These are phyloP conservation scores for Beverwykella pulmonaria DNA, from an alignment of 495 filamentous ascomycete species.

Conservation along the genomic window DNA sequence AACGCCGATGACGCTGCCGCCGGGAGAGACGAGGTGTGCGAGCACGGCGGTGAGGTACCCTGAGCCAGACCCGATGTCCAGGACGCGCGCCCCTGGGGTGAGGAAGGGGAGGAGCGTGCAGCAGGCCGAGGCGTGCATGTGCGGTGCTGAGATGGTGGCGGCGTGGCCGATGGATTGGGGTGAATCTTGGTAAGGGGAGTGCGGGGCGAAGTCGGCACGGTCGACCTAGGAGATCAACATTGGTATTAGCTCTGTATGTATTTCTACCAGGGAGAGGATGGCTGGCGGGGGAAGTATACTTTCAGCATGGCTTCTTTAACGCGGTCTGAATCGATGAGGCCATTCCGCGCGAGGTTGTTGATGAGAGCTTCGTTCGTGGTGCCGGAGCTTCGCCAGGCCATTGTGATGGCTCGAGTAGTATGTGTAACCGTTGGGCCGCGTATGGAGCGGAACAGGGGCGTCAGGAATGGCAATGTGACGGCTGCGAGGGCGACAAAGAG, in stretches of 20 bases:
- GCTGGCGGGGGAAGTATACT: constrained; percentile 49
- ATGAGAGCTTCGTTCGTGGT: constrained; percentile 75
- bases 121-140: constrained; percentile 83
- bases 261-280: constrained; percentile 17
- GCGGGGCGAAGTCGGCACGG: constrained; percentile 76
- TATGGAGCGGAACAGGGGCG: constrained; percentile 20
- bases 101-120: constrained; percentile 57
- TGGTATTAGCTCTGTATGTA: not conserved
- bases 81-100: constrained; percentile 58
- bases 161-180: constrained; percentile 84
- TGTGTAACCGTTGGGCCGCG: constrained; percentile 17
- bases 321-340: constrained; percentile 67
- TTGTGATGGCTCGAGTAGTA: constrained; percentile 46
- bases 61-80: constrained; percentile 88
- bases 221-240: constrained; percentile 65
- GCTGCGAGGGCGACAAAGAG: not conserved
- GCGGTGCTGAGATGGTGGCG: constrained; percentile 93
- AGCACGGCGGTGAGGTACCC: constrained; percentile 92
- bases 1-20: constrained; percentile 73
- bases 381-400: constrained; percentile 92
- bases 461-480: constrained; percentile 25
- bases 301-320: constrained; percentile 80
- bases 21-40: constrained; percentile 71
- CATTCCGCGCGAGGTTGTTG: constrained; percentile 72
- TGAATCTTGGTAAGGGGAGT: constrained; percentile 77